phyloP scores from a whole-genome alignment of 2,329 filamentous ascomycete genomes.

The Incumbomyces delicatus region DNA sequence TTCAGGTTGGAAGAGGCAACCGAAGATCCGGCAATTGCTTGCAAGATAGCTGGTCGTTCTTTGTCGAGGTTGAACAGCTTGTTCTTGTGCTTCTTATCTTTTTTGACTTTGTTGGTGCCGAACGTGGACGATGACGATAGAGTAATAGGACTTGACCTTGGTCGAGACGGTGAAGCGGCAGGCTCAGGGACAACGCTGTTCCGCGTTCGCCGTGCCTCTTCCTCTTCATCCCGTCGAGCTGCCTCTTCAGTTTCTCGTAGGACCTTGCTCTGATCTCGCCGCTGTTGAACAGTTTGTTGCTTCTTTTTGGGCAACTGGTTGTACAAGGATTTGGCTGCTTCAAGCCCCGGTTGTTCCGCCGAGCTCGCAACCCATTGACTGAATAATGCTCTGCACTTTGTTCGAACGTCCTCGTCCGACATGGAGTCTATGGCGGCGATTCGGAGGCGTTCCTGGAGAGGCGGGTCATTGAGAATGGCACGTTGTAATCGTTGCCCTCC shows the following conservation, averaged over 20 bases:
- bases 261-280: constrained; percentile 71
- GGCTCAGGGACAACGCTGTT: neutral
- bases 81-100: constrained; percentile 44
- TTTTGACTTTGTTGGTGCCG: constrained; percentile 17
- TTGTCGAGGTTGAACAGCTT: constrained; percentile 69
- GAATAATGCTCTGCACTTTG: constrained; percentile 81
- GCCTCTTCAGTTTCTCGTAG: constrained; percentile 67
- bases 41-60: constrained; percentile 79
- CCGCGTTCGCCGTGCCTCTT: constrained; percentile 20
- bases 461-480: constrained; percentile 71
- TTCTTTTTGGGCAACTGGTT: constrained; percentile 61
- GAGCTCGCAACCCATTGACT: constrained; percentile 74
- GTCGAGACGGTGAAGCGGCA: constrained; percentile 11
- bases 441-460: constrained; percentile 79
- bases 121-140: constrained; percentile 18
- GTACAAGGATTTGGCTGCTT: constrained; percentile 70
- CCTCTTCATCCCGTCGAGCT: constrained; percentile 53
- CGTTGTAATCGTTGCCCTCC: constrained; percentile 79
- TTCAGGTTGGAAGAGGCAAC: constrained; percentile 84
- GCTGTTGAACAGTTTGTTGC: constrained; percentile 41
- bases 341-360: constrained; percentile 68
- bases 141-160: constrained; percentile 12
- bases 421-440: constrained; percentile 77
- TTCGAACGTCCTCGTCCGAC: constrained; percentile 74
- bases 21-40: constrained; percentile 78